A percentile compares a stretch with the other conserved stretches of the same genome.
phyloP scores from a whole-genome alignment of 352 stramenopile genomes.

The Blastocystis sp. region DNA sequence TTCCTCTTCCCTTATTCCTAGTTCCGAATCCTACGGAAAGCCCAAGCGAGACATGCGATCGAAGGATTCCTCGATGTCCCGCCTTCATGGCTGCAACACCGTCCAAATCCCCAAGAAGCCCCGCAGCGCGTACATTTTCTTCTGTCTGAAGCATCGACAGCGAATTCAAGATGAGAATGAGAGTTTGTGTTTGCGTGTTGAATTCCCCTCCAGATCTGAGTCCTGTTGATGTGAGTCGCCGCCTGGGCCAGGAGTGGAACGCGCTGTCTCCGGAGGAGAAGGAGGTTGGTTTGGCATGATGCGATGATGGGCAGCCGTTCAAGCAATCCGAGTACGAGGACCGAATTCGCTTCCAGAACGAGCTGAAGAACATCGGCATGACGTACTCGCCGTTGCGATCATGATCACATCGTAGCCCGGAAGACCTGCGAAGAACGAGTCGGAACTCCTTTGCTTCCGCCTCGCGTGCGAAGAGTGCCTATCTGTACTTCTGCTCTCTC shows the following conservation, averaged over 20 bases:
- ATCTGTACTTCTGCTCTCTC: constrained; percentile 58
- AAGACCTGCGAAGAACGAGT: constrained; percentile 54
- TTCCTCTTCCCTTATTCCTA: neutral
- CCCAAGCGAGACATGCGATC: neutral
- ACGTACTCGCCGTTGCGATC: neutral
- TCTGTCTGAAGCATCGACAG: constrained; percentile 44
- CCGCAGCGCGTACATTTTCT: constrained; percentile 60
- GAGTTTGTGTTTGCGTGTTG: neutral
- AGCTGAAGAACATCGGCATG: constrained; percentile 21
- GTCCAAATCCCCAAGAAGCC: constrained; percentile 50
- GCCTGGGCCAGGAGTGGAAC: constrained; percentile 61
- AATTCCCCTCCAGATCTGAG: neutral
- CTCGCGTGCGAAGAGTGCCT: constrained; percentile 18
- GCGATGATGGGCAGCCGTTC: constrained; percentile 8
- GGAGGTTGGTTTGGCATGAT: neutral
- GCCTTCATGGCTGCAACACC: neutral
- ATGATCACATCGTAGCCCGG: neutral
- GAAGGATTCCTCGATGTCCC: neutral
- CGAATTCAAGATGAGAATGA: constrained; percentile 53
- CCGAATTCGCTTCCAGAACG: constrained; percentile 4
- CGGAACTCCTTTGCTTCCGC: constrained; percentile 27
- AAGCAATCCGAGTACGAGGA: constrained; percentile 54
- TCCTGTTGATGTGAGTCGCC: constrained; percentile 63
- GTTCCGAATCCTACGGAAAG: neutral
- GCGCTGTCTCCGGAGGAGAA: constrained; percentile 39